Evolutionary conservation across 2,329 filamentous ascomycete species (phyloP).

Genomic region (Monosporascus ibericus): DNA sequence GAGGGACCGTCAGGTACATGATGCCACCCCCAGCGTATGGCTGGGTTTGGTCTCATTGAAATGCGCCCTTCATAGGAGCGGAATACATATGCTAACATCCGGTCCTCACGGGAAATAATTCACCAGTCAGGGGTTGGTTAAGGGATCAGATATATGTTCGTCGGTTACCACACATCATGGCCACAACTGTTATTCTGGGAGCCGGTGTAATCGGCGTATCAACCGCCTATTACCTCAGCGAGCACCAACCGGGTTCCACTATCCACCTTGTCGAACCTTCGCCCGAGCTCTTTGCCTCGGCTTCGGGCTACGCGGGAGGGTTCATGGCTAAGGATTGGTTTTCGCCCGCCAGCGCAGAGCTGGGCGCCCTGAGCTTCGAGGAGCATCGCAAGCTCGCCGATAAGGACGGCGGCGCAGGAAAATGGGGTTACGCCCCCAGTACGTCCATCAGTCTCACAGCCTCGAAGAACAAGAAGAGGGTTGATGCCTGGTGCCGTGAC

Average conservation of each 20-base stretch:
- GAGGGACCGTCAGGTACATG: too few species aligned
- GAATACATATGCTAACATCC: not conserved
- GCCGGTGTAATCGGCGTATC: conserved; percentile 65
- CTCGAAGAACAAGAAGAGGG: conserved; percentile 32
- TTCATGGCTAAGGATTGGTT: conserved; percentile 75
- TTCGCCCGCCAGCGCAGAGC: conserved; percentile 43
- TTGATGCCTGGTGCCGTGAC: conserved; percentile 61
- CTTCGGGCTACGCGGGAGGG: conserved; percentile 68
- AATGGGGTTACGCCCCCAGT: conserved; percentile 46
- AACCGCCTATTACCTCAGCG: conserved; percentile 66
- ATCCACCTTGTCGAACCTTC: conserved; percentile 44
- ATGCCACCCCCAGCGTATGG: too few species aligned
- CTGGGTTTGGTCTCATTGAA: too few species aligned
- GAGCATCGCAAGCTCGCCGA: conserved; percentile 61
- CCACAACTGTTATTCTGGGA: conserved; percentile 60
- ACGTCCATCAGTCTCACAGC: conserved; percentile 49
- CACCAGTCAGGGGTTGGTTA: not conserved
- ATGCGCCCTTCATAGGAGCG: conserved; percentile 1
- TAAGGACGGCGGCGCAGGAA: conserved; percentile 47
- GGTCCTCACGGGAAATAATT: not conserved
- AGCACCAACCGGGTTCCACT: conserved; percentile 33
- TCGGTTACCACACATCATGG: conserved; percentile 21
- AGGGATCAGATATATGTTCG: not conserved
- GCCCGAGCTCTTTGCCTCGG: conserved; percentile 60
- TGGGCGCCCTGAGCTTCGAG: conserved; percentile 63